Percentiles rank a stretch among this genome's conserved stretches.
phyloP scores from a whole-genome alignment of 208 protist genomes.

The Crithidia sp. region DNA sequence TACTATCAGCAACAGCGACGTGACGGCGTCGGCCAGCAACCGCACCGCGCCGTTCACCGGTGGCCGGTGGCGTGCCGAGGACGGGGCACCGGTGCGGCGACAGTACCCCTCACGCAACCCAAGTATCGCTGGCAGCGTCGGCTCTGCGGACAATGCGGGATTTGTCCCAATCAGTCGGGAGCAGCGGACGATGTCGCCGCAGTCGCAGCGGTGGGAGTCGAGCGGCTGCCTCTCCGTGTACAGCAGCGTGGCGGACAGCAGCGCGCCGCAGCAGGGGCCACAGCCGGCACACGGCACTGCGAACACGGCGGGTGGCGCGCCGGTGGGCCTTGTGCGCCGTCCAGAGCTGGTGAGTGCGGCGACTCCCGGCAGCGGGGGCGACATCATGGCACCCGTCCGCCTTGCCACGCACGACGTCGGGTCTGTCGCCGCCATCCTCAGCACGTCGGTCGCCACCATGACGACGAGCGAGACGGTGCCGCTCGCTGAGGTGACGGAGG shows the following conservation, averaged over 20 bases:
- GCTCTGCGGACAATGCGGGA: slow-evolving; percentile 12
- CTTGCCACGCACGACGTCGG: slow-evolving; percentile 3
- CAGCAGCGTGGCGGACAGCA: slow-evolving; percentile 12
- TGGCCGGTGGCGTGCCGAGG: slow-evolving; percentile 2
- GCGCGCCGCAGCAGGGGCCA: not conserved
- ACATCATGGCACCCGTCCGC: slow-evolving; percentile 24
- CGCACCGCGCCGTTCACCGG: slow-evolving; percentile 11
- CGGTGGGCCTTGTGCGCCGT: not conserved
- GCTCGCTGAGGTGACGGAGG: not conserved
- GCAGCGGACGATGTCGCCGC: slow-evolving; percentile 22
- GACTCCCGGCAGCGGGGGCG: slow-evolving; percentile 6
- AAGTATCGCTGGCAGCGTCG: slow-evolving; percentile 13
- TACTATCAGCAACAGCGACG: slow-evolving; percentile 9
- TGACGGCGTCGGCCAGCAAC: slow-evolving; percentile 5
- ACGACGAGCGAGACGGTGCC: not conserved
- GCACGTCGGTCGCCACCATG: not conserved
- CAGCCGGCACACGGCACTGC: not conserved
- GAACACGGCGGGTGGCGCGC: not conserved
- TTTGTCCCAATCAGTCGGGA: slow-evolving; percentile 24
- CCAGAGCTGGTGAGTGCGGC: not conserved
- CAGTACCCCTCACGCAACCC: slow-evolving; percentile 12
- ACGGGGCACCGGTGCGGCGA: not conserved
- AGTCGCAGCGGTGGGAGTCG: slow-evolving; percentile 28
- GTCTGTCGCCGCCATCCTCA: not conserved
- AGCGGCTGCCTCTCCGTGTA: slow-evolving; percentile 15